Percentiles rank a stretch among this genome's conserved stretches.
phyloP scores from a whole-genome alignment of 2,329 filamentous ascomycete species.

The Xylaria polymorpha region DNA sequence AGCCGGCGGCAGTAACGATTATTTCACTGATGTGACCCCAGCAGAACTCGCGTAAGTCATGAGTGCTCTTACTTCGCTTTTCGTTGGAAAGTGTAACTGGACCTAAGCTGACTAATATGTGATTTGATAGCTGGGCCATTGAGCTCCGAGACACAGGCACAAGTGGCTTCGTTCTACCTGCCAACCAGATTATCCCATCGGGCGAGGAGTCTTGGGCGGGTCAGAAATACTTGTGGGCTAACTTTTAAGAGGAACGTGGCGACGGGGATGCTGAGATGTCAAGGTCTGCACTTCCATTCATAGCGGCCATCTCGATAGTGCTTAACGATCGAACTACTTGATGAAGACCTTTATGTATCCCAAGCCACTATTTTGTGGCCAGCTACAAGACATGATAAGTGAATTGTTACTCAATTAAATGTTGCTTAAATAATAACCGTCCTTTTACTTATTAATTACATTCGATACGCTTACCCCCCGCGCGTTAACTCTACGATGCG shows the following conservation, averaged over 20 bases:
- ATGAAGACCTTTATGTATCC: not conserved
- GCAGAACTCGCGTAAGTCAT: conserved; percentile 47
- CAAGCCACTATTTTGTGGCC: not conserved
- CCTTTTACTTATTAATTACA: not conserved
- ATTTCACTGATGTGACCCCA: conserved; percentile 47
- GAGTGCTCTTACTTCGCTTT: not conserved
- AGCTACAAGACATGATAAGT: not conserved
- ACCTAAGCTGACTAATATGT: conserved; percentile 21
- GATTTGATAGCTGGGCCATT: conserved; percentile 45
- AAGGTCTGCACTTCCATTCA: not conserved
- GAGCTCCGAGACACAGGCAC: conserved; percentile 49
- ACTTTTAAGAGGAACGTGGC: conserved; percentile 31
- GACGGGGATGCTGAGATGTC: not conserved
- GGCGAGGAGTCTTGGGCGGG: conserved; percentile 49
- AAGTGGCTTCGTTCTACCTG: conserved; percentile 48
- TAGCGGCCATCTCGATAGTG: not conserved
- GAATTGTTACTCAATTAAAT: not conserved
- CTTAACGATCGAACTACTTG: not conserved
- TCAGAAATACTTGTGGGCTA: conserved; percentile 47
- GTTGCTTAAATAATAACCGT: not conserved
- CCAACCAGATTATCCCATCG: conserved; percentile 47
- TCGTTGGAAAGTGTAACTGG: not conserved
- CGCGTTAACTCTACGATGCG: not conserved
- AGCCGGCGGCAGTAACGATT: conserved; percentile 47
- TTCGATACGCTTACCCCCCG: not conserved